phyloP scores from a whole-genome alignment of 2,329 filamentous ascomycete genomes.

The Talaromyces sp. region DNA sequence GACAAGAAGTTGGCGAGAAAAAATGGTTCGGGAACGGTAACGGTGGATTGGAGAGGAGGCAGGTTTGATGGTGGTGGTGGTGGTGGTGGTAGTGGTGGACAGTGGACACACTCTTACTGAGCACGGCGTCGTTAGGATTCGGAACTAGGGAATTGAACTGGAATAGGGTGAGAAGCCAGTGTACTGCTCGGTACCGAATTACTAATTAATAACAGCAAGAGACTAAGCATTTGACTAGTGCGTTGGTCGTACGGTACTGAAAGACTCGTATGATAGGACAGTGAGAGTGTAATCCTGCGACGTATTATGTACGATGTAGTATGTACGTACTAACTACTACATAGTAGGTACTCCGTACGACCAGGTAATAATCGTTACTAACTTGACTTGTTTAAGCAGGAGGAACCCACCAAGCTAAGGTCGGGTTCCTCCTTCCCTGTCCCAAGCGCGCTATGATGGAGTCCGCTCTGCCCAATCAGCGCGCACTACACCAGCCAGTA shows the following conservation, averaged over 20 bases:
- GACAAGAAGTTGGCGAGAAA: neutral
- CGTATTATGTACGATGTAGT: too few relatives aligned
- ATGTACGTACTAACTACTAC: too few relatives aligned
- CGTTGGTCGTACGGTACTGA: neutral
- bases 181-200: neutral
- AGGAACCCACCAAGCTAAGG: conserved; percentile 1
- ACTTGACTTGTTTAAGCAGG: too few relatives aligned
- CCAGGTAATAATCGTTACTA: too few relatives aligned
- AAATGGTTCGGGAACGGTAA: conserved; percentile 1
- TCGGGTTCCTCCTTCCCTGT: conserved; percentile 8
- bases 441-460: neutral
- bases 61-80: neutral
- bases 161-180: neutral
- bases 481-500: neutral
- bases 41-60: neutral
- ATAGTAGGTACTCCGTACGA: neutral
- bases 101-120: neutral
- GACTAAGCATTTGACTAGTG: neutral
- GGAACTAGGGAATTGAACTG: conserved; percentile 1
- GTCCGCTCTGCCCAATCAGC: neutral
- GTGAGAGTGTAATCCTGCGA: too few relatives aligned
- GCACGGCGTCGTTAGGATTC: neutral
- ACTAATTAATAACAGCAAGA: neutral
- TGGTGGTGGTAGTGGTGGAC: neutral
- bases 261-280: neutral